Conservation (phyloP, 495 filamentous ascomycete genomes). For the Corynascus novoguineensis region DNA sequence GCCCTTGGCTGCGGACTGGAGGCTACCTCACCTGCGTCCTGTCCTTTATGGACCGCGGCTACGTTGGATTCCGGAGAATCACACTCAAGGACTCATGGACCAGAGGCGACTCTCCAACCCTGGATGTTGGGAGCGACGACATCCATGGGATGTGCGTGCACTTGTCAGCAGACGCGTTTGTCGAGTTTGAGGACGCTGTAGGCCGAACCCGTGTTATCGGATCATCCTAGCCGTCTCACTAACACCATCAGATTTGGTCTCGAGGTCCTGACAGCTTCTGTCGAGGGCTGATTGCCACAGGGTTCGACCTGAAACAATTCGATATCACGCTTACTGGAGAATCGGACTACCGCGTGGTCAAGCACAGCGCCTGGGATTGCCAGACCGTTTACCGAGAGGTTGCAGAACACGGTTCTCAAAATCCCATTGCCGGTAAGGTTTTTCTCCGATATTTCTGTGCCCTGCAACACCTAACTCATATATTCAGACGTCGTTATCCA, state of each 20-base stretch:
- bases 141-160: slow-evolving; percentile 36
- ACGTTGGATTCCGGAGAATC: slow-evolving; percentile 43
- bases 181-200: slow-evolving; percentile 44
- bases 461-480: too few relatives aligned
- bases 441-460: background rate
- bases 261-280: slow-evolving; percentile 25
- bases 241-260: slow-evolving; percentile 34
- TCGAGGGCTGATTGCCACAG: slow-evolving; percentile 41
- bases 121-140: slow-evolving; percentile 30
- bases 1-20: slow-evolving; percentile 36
- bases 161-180: slow-evolving; percentile 40
- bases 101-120: slow-evolving; percentile 19
- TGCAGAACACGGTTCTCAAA: slow-evolving; percentile 17
- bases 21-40: slow-evolving; percentile 31
- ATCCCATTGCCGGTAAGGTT: slow-evolving; percentile 41
- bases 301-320: slow-evolving; percentile 34
- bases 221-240: slow-evolving; percentile 7
- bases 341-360: background rate
- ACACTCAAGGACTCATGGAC: slow-evolving; percentile 26
- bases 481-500: slow-evolving; percentile 41
- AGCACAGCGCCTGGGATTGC: slow-evolving; percentile 34
- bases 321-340: slow-evolving; percentile 30
- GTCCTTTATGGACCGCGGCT: slow-evolving; percentile 38
- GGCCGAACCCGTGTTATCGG: slow-evolving; percentile 1
- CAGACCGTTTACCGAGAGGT: slow-evolving; percentile 32